Percentiles rank a stretch among this genome's conserved stretches.
Conservation (phyloP, 768 basidiomycete genomes). For the Termitomyces sp. region DNA sequence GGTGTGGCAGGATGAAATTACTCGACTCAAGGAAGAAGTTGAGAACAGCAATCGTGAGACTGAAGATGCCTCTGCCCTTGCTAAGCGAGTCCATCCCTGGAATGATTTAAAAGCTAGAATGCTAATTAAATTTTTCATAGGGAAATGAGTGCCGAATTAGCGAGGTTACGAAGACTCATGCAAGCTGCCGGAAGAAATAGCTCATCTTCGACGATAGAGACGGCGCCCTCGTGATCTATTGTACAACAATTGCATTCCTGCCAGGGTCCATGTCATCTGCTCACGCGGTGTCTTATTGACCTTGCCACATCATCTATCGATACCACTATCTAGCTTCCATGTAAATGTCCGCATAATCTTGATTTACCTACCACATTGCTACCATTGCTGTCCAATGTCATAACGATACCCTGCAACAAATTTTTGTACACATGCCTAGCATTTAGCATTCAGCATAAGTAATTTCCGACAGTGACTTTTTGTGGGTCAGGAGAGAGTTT, state of each 20-base stretch:
- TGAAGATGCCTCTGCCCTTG: conserved; percentile 54
- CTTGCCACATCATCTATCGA: conserved; percentile 1
- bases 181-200: conserved; percentile 39
- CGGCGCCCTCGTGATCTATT: conserved; percentile 7
- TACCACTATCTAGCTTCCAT: conserved; percentile 14
- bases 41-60: conserved; percentile 50
- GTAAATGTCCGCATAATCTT: conserved; percentile 12
- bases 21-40: conserved; percentile 45
- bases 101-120: neutral
- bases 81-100: conserved; percentile 42
- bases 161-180: conserved; percentile 70
- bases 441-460: neutral
- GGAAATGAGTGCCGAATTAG: conserved; percentile 56
- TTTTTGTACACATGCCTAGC: neutral
- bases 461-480: neutral
- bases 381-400: conserved; percentile 1
- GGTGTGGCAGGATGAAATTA: conserved; percentile 54
- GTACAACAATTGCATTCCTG: neutral
- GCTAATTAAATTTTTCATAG: conserved; percentile 26
- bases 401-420: conserved; percentile 8
- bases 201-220: conserved; percentile 9
- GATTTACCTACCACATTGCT: conserved; percentile 1
- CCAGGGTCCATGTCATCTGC: neutral
- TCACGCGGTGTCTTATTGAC: neutral
- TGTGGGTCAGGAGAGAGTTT: neutral